Evolutionary conservation across 1,284 basidiomycete genomes (phyloP), one percentile per base, ranked within the genome.

Genomic region (Sparassis latifolia): DNA sequence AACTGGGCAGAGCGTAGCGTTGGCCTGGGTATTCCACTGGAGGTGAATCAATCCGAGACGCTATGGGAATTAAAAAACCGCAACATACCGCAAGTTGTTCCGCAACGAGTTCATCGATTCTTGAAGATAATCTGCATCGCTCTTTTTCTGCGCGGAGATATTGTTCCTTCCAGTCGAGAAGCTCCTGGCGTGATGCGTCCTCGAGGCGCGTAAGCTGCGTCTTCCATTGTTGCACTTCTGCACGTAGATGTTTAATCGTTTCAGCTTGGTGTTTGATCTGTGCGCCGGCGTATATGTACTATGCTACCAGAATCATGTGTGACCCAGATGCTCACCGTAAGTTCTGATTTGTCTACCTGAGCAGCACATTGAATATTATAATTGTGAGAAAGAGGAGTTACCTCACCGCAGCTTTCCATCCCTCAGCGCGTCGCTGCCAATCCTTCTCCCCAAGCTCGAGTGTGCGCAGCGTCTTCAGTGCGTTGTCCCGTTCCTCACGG

Each of bases 111-210:
- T 84, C 80, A 44, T 84, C 80, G 9, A 83, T 63, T 33, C 78
- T 71, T 3, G 73, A 72, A 5, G 76, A 70, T 28, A 86, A 68
- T 4, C 74, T 69, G 33, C 72, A 73, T 51, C 84, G 72, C 52
- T 85, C 82, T 51, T 80, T 71, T 54, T 86, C 84, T 31, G 83
- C 80, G 20, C 80, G 76, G 42, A 80, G 65, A 58, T 82, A 86
- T 55, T 85, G 84, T 30, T 85, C 83, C 60, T 86, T 86, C 84
- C 84, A 86, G 57, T 81, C 80, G 10, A 66, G 59, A 2, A 71
- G 65, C 56, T 78, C 76, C 38, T 68, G 67, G 45, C 74, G 65
- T 2, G 74, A 74, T 0, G 71, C 66, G 48, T 77, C 77, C 49
- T 76, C 75, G 30, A 74, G 64, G 27, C 73, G 71, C 47, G 74